These are phyloP conservation scores for Gamarada debralockiae DNA, from an alignment of 495 filamentous ascomycete species.

Conservation along the genomic window DNA sequence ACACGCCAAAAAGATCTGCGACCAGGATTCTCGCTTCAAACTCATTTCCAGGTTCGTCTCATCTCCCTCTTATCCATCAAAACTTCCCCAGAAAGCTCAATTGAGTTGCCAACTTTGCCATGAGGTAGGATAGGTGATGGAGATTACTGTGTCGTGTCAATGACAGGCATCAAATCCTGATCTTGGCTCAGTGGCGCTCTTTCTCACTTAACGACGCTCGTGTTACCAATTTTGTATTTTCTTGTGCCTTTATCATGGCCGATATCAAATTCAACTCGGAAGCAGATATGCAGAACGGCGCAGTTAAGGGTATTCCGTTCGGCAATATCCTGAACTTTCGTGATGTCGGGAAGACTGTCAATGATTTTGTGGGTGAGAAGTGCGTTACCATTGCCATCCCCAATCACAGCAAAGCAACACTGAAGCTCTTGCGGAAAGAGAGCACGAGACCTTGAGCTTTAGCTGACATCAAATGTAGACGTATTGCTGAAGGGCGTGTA, in stretches of 20 bases:
- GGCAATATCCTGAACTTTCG: slow-evolving; percentile 77
- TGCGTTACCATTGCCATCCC: too few species aligned
- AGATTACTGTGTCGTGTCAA: background rate
- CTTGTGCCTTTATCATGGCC: slow-evolving; percentile 5
- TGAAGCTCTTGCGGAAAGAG: background rate
- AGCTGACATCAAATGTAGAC: slow-evolving; percentile 32
- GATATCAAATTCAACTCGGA: background rate
- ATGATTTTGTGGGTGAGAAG: slow-evolving; percentile 51
- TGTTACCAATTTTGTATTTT: too few species aligned
- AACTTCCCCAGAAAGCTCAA: background rate
- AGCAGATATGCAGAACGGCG: slow-evolving; percentile 9
- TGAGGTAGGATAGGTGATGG: background rate
- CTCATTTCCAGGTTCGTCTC: too few species aligned
- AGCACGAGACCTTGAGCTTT: background rate
- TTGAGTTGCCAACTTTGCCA: background rate
- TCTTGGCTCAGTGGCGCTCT: background rate
- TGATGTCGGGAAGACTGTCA: slow-evolving; percentile 75
- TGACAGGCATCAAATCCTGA: background rate
- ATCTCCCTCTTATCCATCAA: too few species aligned
- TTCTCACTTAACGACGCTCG: too few species aligned
- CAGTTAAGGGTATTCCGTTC: slow-evolving; percentile 31
- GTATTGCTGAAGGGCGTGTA: slow-evolving; percentile 64
- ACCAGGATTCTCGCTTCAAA: too few species aligned
- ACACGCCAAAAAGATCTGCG: too few species aligned
- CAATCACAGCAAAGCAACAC: too few species aligned